Conservation (phyloP, 306 rosid species). For the Medicago arabica region DNA sequence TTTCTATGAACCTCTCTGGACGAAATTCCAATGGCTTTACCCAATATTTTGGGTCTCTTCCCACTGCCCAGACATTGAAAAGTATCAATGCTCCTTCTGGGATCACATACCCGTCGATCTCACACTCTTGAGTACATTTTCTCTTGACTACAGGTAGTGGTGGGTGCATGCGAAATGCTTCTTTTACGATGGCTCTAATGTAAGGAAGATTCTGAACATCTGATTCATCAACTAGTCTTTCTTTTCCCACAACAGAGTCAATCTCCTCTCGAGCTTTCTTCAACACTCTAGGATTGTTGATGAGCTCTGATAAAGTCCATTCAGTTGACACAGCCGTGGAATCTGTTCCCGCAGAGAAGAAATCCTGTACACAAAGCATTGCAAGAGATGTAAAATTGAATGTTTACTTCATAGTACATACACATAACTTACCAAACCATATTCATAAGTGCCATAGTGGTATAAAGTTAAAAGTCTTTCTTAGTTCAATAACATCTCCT, state of each 20-base stretch:
- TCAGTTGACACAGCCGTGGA: constrained; percentile 46
- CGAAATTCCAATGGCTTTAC: constrained; percentile 47
- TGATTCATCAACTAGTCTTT: constrained; percentile 50
- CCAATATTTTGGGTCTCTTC: constrained; percentile 63
- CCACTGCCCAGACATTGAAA: constrained; percentile 55
- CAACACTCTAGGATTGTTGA: constrained; percentile 53
- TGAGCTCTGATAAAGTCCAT: constrained; percentile 57
- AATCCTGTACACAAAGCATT: constrained; percentile 42
- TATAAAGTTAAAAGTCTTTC: too few relatives aligned
- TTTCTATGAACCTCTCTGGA: constrained; percentile 47
- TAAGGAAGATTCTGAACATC: constrained; percentile 58
- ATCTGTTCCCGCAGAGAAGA: constrained; percentile 54
- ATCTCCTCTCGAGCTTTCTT: constrained; percentile 55
- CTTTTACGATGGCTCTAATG: constrained; percentile 60
- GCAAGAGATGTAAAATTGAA: too few relatives aligned
- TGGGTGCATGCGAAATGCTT: constrained; percentile 61
- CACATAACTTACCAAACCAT: too few relatives aligned
- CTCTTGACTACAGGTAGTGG: constrained; percentile 51
- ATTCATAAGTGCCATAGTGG: too few relatives aligned
- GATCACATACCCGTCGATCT: constrained; percentile 44
- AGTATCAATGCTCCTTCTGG: constrained; percentile 47
- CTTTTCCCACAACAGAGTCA: constrained; percentile 47
- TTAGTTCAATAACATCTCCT: too few relatives aligned
- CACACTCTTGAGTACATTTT: constrained; percentile 47
- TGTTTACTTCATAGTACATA: too few relatives aligned